These are phyloP conservation scores for Vitis vinifera DNA, from an alignment of 164 flowering plant genomes.

Conservation along the genomic window ASM3070453v1 NC_081811.1:27393501-27394000, in stretches of 20 bases:
- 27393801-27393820: constrained; percentile 3
- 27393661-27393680: constrained; percentile 7
- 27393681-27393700: constrained; percentile 2
- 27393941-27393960: too few species aligned
- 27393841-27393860: neutral
- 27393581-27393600: constrained; percentile 15
- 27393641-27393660: constrained; percentile 12
- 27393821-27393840: constrained; percentile 20
- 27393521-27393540: neutral
- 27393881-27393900: neutral
- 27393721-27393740: constrained; percentile 27
- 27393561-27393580: constrained; percentile 5
- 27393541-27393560: neutral
- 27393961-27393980: too few species aligned
- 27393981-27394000: too few species aligned
- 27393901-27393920: neutral
- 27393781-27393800: constrained; percentile 1
- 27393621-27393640: constrained; percentile 43
- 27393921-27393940: neutral
- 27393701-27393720: neutral
- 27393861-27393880: neutral
- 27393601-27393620: constrained; percentile 35
- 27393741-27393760: constrained; percentile 22
- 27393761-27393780: constrained; percentile 3
- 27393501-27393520: neutral